A percentile compares a stretch with the other conserved stretches of the same genome.
Evolutionary conservation across 2,329 filamentous ascomycete genomes (phyloP).

Genomic region (Calonectria henricotiae): DNA sequence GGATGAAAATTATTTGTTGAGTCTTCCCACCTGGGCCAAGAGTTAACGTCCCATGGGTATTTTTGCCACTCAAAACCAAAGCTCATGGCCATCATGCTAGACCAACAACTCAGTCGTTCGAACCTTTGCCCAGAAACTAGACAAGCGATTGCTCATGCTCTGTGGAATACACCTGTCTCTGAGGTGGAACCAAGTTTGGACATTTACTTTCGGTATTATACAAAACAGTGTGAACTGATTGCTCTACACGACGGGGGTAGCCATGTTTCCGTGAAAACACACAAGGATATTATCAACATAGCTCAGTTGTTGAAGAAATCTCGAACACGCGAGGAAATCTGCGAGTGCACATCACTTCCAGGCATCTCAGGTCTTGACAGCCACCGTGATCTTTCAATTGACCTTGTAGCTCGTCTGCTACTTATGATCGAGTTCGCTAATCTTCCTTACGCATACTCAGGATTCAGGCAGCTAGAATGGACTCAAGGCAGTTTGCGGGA

Average conservation of each 20-base stretch:
- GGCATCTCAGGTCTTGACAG: not conserved
- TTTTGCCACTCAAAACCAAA: not conserved
- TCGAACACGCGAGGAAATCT: not conserved
- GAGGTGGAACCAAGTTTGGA: not conserved
- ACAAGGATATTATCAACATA: not conserved
- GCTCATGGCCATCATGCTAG: not conserved
- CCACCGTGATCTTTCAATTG: slow-evolving; percentile 5
- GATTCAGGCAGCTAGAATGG: not conserved
- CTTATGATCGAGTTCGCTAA: slow-evolving; percentile 27
- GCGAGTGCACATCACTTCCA: not conserved
- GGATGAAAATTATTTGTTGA: no score
- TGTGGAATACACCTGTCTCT: not conserved
- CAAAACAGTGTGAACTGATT: not conserved
- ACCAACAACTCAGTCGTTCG: not conserved
- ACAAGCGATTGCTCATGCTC: not conserved
- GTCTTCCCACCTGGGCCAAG: no score
- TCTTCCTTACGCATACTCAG: not conserved
- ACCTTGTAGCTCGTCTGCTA: slow-evolving; percentile 1
- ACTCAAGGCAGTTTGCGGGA: not conserved
- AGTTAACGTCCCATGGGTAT: no score
- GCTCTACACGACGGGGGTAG: not conserved
- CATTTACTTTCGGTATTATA: slow-evolving; percentile 1
- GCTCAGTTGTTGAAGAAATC: not conserved
- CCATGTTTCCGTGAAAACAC: not conserved
- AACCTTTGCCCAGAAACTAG: not conserved